Evolutionary conservation across 495 filamentous ascomycete genomes (phyloP).

Genomic region (Penicillium herquei): DNA sequence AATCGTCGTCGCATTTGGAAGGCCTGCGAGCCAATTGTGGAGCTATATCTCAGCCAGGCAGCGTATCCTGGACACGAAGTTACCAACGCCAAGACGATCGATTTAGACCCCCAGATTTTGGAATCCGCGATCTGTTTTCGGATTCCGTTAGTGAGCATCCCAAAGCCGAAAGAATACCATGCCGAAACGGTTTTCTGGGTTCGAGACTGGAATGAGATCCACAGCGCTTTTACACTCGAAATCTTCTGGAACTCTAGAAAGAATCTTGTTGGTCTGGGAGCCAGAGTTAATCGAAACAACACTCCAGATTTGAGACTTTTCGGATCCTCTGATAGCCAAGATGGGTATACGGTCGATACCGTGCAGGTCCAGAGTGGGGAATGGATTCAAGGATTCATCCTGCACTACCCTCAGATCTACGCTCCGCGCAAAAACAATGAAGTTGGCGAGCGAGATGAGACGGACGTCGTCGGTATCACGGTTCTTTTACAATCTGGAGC

Average conservation of each 20-base stretch:
- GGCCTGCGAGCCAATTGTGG: not conserved
- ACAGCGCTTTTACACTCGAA: not conserved
- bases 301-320: not conserved
- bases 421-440: not conserved
- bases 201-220: not conserved
- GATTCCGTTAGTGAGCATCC: no score
- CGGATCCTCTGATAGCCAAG: not conserved
- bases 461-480: not conserved
- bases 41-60: not conserved
- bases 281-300: not conserved
- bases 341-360: not conserved
- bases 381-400: not conserved
- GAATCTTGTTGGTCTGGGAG: not conserved
- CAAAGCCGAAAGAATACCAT: not conserved
- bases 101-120: no score
- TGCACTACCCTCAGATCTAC: not conserved
- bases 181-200: not conserved
- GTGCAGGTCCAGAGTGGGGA: not conserved
- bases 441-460: no score
- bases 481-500: not conserved
- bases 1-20: not conserved
- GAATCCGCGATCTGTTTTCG: no score
- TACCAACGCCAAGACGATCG: no score
- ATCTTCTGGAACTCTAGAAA: not conserved
- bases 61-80: not conserved